Percentiles rank a stretch among this genome's conserved stretches.
These are phyloP conservation scores for Xylaria sp. DNA, from an alignment of 2,329 filamentous ascomycete genomes.

Conservation along the genomic window DNA sequence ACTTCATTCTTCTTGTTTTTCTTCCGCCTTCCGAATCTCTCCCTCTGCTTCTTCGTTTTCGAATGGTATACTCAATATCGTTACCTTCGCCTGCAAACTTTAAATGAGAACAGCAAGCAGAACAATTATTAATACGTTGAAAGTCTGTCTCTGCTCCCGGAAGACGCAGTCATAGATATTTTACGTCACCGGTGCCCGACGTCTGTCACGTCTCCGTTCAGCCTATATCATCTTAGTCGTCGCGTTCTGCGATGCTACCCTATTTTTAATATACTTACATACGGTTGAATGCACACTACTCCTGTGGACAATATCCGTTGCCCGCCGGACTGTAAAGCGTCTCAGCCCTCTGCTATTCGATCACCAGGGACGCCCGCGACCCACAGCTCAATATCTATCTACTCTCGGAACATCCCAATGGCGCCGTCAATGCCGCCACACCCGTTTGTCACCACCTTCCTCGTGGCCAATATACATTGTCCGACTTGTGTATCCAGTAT, in stretches of 20 bases:
- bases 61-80: neutral
- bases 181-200: conserved; percentile 21
- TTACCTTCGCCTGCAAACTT: neutral
- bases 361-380: conserved; percentile 15
- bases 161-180: neutral
- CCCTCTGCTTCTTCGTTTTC: neutral
- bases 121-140: neutral
- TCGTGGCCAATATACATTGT: conserved; percentile 81
- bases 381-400: conserved; percentile 22
- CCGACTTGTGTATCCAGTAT: conserved; percentile 78
- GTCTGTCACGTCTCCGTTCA: conserved; percentile 22
- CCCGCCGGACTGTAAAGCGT: neutral
- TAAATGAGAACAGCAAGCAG: neutral
- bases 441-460: conserved; percentile 63
- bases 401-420: conserved; percentile 39
- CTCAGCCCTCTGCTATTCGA: conserved; percentile 16
- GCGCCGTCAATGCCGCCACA: conserved; percentile 42
- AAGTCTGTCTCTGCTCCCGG: neutral
- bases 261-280: conserved; percentile 30
- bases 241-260: conserved; percentile 26
- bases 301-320: conserved; percentile 17
- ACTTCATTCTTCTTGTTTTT: neutral
- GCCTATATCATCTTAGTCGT: conserved; percentile 32
- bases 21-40: neutral
- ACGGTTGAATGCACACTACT: conserved; percentile 23